Percentiles rank a stretch among this genome's conserved stretches.
Conservation (phyloP, 176 grass and related monocot species). For the Aegilops sharonensis region DNA sequence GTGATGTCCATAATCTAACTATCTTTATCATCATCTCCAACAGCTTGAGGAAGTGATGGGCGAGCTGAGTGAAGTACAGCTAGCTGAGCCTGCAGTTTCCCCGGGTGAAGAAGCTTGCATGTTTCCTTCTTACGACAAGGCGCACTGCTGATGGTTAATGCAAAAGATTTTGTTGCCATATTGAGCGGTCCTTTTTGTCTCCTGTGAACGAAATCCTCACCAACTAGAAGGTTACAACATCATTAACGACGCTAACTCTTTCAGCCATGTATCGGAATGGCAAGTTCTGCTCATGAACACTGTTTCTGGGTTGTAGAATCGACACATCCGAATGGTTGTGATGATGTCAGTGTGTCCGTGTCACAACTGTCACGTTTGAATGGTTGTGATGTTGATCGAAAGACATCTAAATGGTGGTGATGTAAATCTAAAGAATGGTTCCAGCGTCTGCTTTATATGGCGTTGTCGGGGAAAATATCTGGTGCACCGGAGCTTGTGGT, state of each 20-base stretch:
- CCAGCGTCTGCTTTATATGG: not conserved
- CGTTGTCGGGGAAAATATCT: too few relatives aligned
- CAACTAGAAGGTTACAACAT: not conserved
- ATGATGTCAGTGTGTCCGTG: not conserved
- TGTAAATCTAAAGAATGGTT: not conserved
- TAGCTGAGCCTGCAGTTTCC: not conserved
- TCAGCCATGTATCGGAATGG: not conserved
- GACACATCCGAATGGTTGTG: not conserved
- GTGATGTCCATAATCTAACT: constrained; percentile 1
- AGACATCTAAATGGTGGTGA: not conserved
- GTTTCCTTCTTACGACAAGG: not conserved
- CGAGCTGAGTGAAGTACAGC: not conserved
- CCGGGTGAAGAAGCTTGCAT: not conserved
- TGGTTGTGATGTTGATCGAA: not conserved
- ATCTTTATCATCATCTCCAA: not conserved
- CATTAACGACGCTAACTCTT: not conserved
- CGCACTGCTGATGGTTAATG: not conserved
- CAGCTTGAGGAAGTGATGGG: constrained; percentile 13
- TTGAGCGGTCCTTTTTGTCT: not conserved
- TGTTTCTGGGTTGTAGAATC: not conserved
- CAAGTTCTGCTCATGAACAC: not conserved
- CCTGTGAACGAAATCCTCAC: not conserved
- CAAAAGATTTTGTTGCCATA: not conserved
- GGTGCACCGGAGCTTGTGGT: too few relatives aligned
- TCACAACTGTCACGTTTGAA: not conserved